A percentile compares a stretch with the other conserved stretches of the same genome.
Evolutionary conservation across 495 filamentous ascomycete species (phyloP).

Genomic region (Talaromyces nanjingensis): DNA sequence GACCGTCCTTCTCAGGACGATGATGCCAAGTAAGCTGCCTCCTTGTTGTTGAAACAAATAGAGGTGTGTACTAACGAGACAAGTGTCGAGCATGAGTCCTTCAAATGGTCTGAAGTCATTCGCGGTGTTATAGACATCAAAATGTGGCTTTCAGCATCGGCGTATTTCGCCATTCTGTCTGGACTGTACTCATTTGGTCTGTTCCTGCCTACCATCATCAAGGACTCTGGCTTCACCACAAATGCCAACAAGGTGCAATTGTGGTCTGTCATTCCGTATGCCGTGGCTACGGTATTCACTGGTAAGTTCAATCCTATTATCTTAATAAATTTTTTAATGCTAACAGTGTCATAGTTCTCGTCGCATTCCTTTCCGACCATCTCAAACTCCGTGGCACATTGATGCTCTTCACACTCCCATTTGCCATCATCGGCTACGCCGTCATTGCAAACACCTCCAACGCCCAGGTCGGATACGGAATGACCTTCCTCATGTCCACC

Average conservation of each 20-base stretch:
- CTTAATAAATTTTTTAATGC: conserved; percentile 25
- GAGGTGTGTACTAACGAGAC: not conserved
- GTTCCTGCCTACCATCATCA: conserved; percentile 71
- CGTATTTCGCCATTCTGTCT: conserved; percentile 37
- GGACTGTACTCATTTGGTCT: conserved; percentile 39
- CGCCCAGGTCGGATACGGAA: conserved; percentile 42
- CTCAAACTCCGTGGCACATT: conserved; percentile 37
- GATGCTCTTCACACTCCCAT: conserved; percentile 39
- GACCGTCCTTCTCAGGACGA: conserved; percentile 29
- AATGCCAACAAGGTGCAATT: conserved; percentile 66
- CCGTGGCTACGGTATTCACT: conserved; percentile 70
- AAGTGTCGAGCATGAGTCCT: conserved; percentile 24
- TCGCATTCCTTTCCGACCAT: conserved; percentile 40
- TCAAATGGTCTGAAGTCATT: conserved; percentile 37
- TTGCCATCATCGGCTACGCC: conserved; percentile 44
- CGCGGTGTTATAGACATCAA: conserved; percentile 28
- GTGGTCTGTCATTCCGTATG: conserved; percentile 83
- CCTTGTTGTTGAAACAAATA: not conserved
- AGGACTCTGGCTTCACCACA: conserved; percentile 55
- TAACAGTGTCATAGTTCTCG: conserved; percentile 19
- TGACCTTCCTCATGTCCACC: conserved; percentile 46
- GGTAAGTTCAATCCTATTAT: conserved; percentile 51
- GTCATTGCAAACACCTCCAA: conserved; percentile 38
- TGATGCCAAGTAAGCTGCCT: conserved; percentile 18
- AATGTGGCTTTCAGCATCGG: conserved; percentile 36